These are phyloP conservation scores for Xylogone sp. DNA, from an alignment of 2,329 filamentous ascomycete genomes.

Conservation along the genomic window DNA sequence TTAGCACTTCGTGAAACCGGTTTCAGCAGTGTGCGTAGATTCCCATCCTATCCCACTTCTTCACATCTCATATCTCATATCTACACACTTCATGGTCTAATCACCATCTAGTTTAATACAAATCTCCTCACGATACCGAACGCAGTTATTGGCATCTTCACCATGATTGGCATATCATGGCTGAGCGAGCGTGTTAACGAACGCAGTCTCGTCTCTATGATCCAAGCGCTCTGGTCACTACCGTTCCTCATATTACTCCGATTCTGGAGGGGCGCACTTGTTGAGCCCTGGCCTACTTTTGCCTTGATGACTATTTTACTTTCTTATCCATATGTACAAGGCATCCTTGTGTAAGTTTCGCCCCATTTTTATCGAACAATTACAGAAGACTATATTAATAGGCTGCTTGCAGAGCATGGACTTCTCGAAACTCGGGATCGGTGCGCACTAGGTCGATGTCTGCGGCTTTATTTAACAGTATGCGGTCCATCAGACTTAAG, in stretches of 20 bases:
- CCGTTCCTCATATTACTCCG: conserved; percentile 30
- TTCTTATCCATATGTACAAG: conserved; percentile 15
- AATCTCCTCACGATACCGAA: conserved; percentile 57
- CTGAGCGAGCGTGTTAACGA: conserved; percentile 35
- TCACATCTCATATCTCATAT: conserved; percentile 37
- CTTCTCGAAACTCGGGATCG: conserved; percentile 54
- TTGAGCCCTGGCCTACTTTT: conserved; percentile 30
- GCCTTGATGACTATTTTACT: conserved; percentile 32
- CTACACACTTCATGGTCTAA: conserved; percentile 36
- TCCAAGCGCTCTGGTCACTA: conserved; percentile 32
- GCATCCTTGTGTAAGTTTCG: conserved; percentile 6
- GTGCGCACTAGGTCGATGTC: conserved; percentile 60
- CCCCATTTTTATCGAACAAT: background rate
- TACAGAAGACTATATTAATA: conserved; percentile 18
- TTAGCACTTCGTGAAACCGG: conserved; percentile 3
- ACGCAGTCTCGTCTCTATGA: conserved; percentile 27
- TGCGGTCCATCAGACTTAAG: background rate
- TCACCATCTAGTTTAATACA: conserved; percentile 39
- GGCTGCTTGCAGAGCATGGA: conserved; percentile 40
- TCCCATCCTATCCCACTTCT: conserved; percentile 3
- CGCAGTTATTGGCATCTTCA: conserved; percentile 40
- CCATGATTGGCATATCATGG: conserved; percentile 41
- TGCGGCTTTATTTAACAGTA: conserved; percentile 56
- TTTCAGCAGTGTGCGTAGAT: background rate
- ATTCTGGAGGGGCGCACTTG: conserved; percentile 20